Evolutionary conservation across 2,329 filamentous ascomycete species (phyloP).

Genomic region (Thelonectria olida): DNA sequence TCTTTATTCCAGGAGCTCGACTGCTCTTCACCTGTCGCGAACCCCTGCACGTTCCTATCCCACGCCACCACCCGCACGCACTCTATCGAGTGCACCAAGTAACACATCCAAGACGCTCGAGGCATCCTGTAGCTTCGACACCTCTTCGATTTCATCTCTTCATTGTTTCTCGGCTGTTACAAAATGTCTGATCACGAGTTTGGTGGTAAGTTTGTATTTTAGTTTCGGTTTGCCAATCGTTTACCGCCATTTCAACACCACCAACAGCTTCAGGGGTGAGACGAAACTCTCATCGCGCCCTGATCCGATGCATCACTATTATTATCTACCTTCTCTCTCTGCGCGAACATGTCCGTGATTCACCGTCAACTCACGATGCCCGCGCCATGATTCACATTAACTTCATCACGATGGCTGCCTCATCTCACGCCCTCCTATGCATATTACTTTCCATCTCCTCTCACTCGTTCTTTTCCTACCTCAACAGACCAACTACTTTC

Average conservation of each 20-base stretch:
- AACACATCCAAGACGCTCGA: not conserved
- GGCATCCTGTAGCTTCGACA: not conserved
- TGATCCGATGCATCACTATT: slow-evolving; percentile 1
- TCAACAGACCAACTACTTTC: not conserved
- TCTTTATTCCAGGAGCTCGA: not conserved
- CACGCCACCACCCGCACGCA: not conserved
- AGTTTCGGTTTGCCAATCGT: too few relatives aligned
- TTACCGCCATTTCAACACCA: too few relatives aligned
- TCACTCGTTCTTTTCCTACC: not conserved
- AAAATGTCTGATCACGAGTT: slow-evolving; percentile 74
- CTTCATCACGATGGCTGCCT: not conserved
- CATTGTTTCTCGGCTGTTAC: not conserved
- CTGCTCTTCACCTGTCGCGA: not conserved
- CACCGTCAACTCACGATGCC: slow-evolving; percentile 17
- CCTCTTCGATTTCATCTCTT: slow-evolving; percentile 7
- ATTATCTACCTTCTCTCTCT: not conserved
- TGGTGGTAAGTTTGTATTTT: slow-evolving; percentile 58
- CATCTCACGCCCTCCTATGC: not conserved
- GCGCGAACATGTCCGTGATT: slow-evolving; percentile 20
- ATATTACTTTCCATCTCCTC: not conserved
- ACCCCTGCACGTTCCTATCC: slow-evolving; percentile 10
- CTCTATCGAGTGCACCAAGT: not conserved
- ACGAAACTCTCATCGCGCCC: not conserved
- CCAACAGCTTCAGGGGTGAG: not conserved
- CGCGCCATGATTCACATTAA: not conserved